These are phyloP conservation scores for Kalmusia sp. DNA, from an alignment of 2,329 filamentous ascomycete genomes.

Conservation along the genomic window DNA sequence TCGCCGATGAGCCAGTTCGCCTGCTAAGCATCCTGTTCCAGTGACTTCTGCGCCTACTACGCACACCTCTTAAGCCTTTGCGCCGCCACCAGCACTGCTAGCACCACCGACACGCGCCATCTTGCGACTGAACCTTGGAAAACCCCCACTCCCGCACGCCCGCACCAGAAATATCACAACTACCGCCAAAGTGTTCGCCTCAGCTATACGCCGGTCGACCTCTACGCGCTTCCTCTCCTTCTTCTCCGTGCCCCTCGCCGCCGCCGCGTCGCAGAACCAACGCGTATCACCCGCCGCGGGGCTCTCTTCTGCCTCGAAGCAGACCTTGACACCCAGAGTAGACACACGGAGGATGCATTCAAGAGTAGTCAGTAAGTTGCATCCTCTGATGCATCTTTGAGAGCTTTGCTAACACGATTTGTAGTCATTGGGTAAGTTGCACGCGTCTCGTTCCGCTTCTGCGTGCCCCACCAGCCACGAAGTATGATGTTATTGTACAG, in stretches of 20 bases:
- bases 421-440: slow-evolving; percentile 46
- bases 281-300: slow-evolving; percentile 55
- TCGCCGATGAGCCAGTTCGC: slow-evolving; percentile 21
- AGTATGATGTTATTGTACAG: slow-evolving; percentile 16
- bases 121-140: background rate
- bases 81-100: background rate
- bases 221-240: slow-evolving; percentile 72
- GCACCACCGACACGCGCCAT: too few relatives aligned
- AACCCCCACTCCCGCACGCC: slow-evolving; percentile 16
- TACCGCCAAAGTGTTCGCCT: slow-evolving; percentile 95
- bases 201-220: slow-evolving; percentile 72
- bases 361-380: slow-evolving; percentile 82
- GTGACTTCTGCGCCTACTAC: slow-evolving; percentile 18
- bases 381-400: background rate
- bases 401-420: slow-evolving; percentile 31
- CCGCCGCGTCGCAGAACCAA: slow-evolving; percentile 72
- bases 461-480: slow-evolving; percentile 13
- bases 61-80: slow-evolving; percentile 9
- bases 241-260: slow-evolving; percentile 74
- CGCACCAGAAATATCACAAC: slow-evolving; percentile 40
- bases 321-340: slow-evolving; percentile 30
- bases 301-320: slow-evolving; percentile 49
- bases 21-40: slow-evolving; percentile 24
- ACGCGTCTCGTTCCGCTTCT: slow-evolving; percentile 21
- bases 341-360: slow-evolving; percentile 78